These are phyloP conservation scores for Rhizopogon salebrosus DNA, from an alignment of 768 basidiomycete genomes.

Conservation along the genomic window DNA sequence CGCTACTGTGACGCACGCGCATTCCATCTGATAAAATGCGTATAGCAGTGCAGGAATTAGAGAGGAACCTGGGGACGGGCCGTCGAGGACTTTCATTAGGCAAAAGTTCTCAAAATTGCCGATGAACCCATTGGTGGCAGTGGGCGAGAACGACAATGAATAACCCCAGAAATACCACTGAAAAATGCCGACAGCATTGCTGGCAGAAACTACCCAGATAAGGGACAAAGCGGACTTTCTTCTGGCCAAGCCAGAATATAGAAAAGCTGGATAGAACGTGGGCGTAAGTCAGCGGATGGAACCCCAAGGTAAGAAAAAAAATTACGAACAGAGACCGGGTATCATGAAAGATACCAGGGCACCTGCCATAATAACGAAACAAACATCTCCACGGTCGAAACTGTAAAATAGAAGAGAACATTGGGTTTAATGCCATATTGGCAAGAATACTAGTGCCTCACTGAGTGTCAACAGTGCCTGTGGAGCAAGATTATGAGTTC, in stretches of 20 bases:
- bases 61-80: constrained; percentile 73
- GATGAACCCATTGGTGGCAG: constrained; percentile 69
- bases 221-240: constrained; percentile 67
- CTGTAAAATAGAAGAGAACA: constrained; percentile 26
- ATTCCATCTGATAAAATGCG: constrained; percentile 85
- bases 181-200: constrained; percentile 72
- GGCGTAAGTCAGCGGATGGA: not conserved
- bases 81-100: constrained; percentile 60
- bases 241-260: constrained; percentile 71
- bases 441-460: constrained; percentile 12
- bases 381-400: constrained; percentile 66
- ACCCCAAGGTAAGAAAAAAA: constrained; percentile 1
- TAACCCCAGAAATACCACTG: constrained; percentile 86
- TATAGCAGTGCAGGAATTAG: constrained; percentile 81
- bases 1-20: constrained; percentile 73
- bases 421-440: constrained; percentile 4
- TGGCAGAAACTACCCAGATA: constrained; percentile 68
- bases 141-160: constrained; percentile 75
- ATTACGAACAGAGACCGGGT: constrained; percentile 55
- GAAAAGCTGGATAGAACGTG: constrained; percentile 44
- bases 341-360: constrained; percentile 79
- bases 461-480: constrained; percentile 15
- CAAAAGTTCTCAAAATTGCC: constrained; percentile 82
- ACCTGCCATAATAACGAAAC: constrained; percentile 64
- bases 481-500: constrained; percentile 5